These are phyloP conservation scores for Aspergillus niger DNA, from an alignment of 2,329 filamentous ascomycete genomes.

Conservation along the genomic window DNA sequence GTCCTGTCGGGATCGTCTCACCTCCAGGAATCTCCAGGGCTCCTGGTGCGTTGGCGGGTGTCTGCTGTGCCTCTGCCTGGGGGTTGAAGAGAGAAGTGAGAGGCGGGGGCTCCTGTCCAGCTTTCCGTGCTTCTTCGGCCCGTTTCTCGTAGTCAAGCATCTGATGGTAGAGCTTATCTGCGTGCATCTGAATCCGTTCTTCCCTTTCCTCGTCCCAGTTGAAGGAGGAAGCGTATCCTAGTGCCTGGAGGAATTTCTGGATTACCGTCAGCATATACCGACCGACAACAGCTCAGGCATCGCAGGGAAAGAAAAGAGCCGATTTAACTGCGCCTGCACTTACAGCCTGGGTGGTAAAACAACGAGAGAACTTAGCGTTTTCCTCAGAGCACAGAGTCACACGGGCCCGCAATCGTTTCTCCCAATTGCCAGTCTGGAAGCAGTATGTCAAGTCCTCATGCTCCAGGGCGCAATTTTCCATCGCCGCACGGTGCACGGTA, in stretches of 20 bases:
- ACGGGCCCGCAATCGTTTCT: slow-evolving; percentile 54
- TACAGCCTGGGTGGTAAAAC: slow-evolving; percentile 85
- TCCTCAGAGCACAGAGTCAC: slow-evolving; percentile 80
- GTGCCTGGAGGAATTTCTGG: slow-evolving; percentile 81
- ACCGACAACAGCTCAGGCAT: background rate
- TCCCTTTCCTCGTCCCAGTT: slow-evolving; percentile 68
- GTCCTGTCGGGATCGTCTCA: slow-evolving; percentile 36
- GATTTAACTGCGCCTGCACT: slow-evolving; percentile 28
- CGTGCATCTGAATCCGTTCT: slow-evolving; percentile 93
- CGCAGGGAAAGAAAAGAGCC: background rate
- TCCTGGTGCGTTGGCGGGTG: slow-evolving; percentile 15
- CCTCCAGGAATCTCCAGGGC: slow-evolving; percentile 41
- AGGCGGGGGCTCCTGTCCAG: slow-evolving; percentile 45
- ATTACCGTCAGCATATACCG: slow-evolving; percentile 8
- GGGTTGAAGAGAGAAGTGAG: slow-evolving; percentile 50
- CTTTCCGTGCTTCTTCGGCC: slow-evolving; percentile 61
- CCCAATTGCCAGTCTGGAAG: slow-evolving; percentile 70
- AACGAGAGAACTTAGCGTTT: slow-evolving; percentile 76
- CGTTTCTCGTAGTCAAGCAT: slow-evolving; percentile 80
- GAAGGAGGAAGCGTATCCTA: slow-evolving; percentile 77
- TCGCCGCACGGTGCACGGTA: slow-evolving; percentile 74
- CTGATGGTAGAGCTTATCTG: slow-evolving; percentile 83
- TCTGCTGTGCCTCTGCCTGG: slow-evolving; percentile 24
- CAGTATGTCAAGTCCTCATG: slow-evolving; percentile 82
- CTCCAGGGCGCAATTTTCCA: slow-evolving; percentile 91